phyloP scores from a whole-genome alignment of 257 asterid genomes.

The Nicotiana noctiflora region DNA sequence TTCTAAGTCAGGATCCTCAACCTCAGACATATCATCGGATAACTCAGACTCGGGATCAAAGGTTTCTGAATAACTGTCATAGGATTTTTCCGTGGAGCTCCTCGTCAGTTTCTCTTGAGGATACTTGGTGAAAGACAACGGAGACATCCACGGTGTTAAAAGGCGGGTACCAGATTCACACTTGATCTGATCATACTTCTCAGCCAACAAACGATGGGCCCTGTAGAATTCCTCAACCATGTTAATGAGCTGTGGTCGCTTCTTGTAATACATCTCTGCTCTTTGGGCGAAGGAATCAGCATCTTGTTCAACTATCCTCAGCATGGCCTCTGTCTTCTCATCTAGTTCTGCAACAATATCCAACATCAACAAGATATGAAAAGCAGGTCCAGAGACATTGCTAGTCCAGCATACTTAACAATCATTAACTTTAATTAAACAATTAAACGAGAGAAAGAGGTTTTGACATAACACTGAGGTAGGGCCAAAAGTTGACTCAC shows the following conservation, averaged over 20 bases:
- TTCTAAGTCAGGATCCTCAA: constrained; percentile 65
- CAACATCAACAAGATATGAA: not conserved
- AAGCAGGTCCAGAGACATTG: not conserved
- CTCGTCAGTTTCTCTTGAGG: constrained; percentile 33
- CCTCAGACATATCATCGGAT: constrained; percentile 42
- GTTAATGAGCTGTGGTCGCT: constrained; percentile 73
- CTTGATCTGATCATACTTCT: constrained; percentile 56
- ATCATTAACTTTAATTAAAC: not conserved
- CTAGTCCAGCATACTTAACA: not conserved
- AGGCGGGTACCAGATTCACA: constrained; percentile 53
- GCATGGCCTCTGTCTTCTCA: constrained; percentile 56
- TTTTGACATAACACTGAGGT: not conserved
- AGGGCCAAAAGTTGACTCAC: not conserved
- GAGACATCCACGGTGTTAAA: constrained; percentile 40
- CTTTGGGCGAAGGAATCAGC: constrained; percentile 88
- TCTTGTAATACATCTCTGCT: constrained; percentile 85
- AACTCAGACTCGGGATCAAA: constrained; percentile 46
- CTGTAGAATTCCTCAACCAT: constrained; percentile 80
- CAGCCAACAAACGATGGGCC: constrained; percentile 76
- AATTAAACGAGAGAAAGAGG: not conserved
- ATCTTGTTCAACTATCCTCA: constrained; percentile 67
- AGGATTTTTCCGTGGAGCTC: constrained; percentile 44
- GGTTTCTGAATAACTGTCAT: constrained; percentile 77
- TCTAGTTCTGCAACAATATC: constrained; percentile 45
- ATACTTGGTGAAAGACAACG: constrained; percentile 31